Evolutionary conservation across 305 asterid species (phyloP).

Genomic region (Withania somnifera): DNA sequence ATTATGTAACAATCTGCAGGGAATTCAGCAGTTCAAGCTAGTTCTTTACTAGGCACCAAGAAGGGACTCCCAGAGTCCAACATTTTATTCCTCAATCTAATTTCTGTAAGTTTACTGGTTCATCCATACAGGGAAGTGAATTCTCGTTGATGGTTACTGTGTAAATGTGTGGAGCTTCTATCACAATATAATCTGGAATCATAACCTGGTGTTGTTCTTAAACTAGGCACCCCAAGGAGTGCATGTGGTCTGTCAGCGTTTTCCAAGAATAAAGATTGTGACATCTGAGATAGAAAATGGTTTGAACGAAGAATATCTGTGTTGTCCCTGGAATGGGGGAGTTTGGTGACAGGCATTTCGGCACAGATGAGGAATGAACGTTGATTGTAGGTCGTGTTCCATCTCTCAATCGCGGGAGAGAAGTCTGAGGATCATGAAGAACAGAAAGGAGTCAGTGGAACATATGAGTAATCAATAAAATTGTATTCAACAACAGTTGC

Average conservation of each 20-base stretch:
- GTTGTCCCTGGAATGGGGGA: slow-evolving; percentile 98
- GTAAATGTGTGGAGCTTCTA: neutral
- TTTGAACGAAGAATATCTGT: slow-evolving; percentile 63
- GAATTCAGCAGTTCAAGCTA: slow-evolving; percentile 88
- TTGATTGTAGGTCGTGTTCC: neutral
- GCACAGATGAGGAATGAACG: slow-evolving; percentile 70
- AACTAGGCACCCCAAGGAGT: slow-evolving; percentile 95
- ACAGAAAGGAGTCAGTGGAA: neutral
- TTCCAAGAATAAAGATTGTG: slow-evolving; percentile 83
- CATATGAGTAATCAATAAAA: neutral
- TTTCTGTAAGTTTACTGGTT: slow-evolving; percentile 46
- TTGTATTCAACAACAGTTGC: neutral
- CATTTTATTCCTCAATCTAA: slow-evolving; percentile 88
- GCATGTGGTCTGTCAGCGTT: slow-evolving; percentile 72
- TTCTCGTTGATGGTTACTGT: no score
- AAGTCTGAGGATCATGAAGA: neutral
- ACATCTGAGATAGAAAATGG: slow-evolving; percentile 93
- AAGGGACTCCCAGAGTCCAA: slow-evolving; percentile 90
- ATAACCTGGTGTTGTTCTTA: neutral
- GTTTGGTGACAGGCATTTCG: slow-evolving; percentile 88
- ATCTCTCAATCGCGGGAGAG: neutral
- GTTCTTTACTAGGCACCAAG: slow-evolving; percentile 63
- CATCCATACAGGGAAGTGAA: no score
- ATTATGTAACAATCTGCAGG: slow-evolving; percentile 28
- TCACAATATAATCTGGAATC: neutral